Base-by-base conservation (phyloP, 192 early-diverging fungal genomes). In the Phlyctochytrium arcticum region DNA sequence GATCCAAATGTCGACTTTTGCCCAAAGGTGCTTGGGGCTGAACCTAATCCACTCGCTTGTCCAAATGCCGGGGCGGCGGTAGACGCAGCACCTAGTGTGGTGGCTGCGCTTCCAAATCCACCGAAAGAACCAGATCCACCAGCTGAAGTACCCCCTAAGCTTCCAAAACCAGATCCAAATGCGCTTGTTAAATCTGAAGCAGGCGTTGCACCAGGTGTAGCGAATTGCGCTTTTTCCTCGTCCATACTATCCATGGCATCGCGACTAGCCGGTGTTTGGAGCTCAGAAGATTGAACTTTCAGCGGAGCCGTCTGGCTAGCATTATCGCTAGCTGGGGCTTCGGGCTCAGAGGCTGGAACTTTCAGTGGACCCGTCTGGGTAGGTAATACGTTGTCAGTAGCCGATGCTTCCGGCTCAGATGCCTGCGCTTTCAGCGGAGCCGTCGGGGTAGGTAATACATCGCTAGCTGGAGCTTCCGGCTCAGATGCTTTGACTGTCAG, bases 41-140 rank as follows among this genome's bases (percentile, higher is more conserved):
- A 49, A 27, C 37, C n/a, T 10, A 33, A 26, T 57, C 30, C 15
- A 26, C 35, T 34, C 7, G 10, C 15, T 24, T 46, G 44, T 48
- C 59, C 59, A 48, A 61, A 61, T 33, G 12, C 59, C 9, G 59
- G 12, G 44, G 59, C 39, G 5, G 59, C 47, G 48, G 26, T 12
- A 19, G 39, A 15, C 3, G 26, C n/a, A 53, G 50, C n/a, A 15
- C 50, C 50, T 21, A 53, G 26, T 27, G 50, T 12, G 17, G 50
- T 26, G 21, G 50, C 12, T 53, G 50, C 26, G 27, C 50, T 53
- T 26, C 50, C 50, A 53, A 53, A 15, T 15, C 17, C 50, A 53
- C 12, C 1, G 12, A 24, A 24, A 19, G 50, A 12, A 53, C 17
- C 3, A 19, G 50, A 15, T 10, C 21, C 26, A 19, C n/a, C 50